phyloP scores from a whole-genome alignment of 305 asterid species.

The Solanum aculeatissimum region DNA sequence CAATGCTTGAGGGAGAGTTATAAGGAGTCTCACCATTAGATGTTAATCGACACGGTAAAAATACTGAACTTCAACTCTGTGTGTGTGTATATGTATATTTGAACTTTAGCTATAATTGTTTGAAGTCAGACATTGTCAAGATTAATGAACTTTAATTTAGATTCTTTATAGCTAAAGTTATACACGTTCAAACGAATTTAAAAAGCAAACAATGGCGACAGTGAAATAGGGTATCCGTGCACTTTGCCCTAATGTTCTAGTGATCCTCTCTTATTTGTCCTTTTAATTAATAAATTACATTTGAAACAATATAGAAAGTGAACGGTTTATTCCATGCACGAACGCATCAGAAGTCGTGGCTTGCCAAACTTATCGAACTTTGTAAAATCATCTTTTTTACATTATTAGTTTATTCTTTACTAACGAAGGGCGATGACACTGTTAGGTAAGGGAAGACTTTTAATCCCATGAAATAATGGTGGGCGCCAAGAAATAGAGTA shows the following conservation, averaged over 20 bases:
- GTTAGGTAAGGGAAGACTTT: slow-evolving; percentile 5
- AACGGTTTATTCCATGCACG: not conserved
- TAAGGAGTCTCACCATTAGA: too few relatives aligned
- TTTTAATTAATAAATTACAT: not conserved
- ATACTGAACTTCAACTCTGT: too few relatives aligned
- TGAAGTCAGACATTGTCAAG: too few relatives aligned
- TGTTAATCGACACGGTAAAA: too few relatives aligned
- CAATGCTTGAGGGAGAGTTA: too few relatives aligned
- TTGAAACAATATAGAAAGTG: not conserved
- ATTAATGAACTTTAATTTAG: too few relatives aligned
- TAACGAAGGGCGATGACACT: not conserved
- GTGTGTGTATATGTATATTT: too few relatives aligned
- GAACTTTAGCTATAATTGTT: too few relatives aligned
- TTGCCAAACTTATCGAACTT: slow-evolving; percentile 18
- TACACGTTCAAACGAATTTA: too few relatives aligned
- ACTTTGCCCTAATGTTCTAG: not conserved
- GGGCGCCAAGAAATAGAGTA: not conserved
- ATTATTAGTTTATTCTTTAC: not conserved
- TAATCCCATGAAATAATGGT: slow-evolving; percentile 1
- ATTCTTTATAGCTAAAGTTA: too few relatives aligned
- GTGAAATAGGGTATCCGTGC: not conserved
- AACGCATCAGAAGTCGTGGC: slow-evolving; percentile 7
- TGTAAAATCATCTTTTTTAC: not conserved
- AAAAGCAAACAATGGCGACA: not conserved
- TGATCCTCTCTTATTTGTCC: not conserved